Conservation (phyloP, 306 rosid genomes). For the Ceratonia siliqua region DNA sequence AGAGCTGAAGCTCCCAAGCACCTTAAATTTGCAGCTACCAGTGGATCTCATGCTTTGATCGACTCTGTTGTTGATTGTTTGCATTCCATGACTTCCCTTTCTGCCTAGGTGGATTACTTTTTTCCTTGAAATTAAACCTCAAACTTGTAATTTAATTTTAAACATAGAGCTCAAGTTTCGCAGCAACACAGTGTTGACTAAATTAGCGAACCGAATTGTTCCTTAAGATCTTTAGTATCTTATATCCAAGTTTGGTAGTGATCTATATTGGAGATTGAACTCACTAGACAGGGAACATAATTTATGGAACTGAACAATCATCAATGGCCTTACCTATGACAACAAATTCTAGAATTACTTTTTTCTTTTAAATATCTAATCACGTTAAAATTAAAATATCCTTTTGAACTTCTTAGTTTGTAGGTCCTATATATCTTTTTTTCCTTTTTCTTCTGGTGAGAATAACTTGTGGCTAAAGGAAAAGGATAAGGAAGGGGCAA, state of each 20-base stretch:
- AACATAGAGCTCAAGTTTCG: background rate
- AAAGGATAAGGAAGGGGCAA: too few relatives aligned
- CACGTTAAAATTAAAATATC: too few relatives aligned
- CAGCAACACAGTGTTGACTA: background rate
- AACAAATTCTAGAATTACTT: too few relatives aligned
- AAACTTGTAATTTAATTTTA: background rate
- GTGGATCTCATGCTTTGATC: constrained; percentile 61
- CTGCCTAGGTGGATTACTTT: constrained; percentile 25
- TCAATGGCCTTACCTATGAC: too few relatives aligned
- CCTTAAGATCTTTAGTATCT: background rate
- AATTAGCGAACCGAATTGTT: background rate
- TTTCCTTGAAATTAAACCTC: background rate
- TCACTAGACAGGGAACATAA: too few relatives aligned
- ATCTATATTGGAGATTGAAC: too few relatives aligned
- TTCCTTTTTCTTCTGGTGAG: too few relatives aligned
- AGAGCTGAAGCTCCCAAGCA: constrained; percentile 88
- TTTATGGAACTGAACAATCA: too few relatives aligned
- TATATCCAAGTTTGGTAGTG: background rate
- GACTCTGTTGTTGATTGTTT: constrained; percentile 53
- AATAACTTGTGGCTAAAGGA: too few relatives aligned
- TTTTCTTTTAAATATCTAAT: too few relatives aligned
- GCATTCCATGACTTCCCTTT: constrained; percentile 51
- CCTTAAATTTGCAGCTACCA: constrained; percentile 61
- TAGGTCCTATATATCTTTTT: too few relatives aligned
- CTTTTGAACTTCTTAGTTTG: too few relatives aligned